A percentile compares a stretch with the other conserved stretches of the same genome.
Evolutionary conservation across 2,329 filamentous ascomycete genomes (phyloP).

Genomic region (Beauveria medogensis): DNA sequence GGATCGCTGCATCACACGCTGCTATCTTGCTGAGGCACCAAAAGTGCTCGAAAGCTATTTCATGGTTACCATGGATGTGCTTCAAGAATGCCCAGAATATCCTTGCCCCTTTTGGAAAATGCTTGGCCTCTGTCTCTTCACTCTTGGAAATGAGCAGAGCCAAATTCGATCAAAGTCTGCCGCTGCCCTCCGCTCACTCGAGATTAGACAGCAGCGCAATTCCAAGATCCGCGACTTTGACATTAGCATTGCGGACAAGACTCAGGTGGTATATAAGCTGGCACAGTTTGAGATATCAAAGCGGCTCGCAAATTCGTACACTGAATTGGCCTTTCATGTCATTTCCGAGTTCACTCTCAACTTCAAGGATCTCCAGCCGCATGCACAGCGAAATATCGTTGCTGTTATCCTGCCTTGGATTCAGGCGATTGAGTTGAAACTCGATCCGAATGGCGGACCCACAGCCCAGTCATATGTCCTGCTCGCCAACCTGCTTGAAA

Average conservation of each 20-base stretch:
- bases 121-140: conserved; percentile 81
- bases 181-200: conserved; percentile 68
- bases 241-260: conserved; percentile 97
- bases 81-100: conserved; percentile 76
- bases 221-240: conserved; percentile 96
- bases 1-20: conserved; percentile 84
- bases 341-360: conserved; percentile 94
- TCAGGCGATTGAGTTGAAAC: conserved; percentile 82
- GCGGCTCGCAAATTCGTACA: conserved; percentile 77
- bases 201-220: conserved; percentile 67
- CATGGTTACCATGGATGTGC: conserved; percentile 78
- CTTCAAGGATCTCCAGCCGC: conserved; percentile 78
- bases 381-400: conserved; percentile 86
- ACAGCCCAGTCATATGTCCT: conserved; percentile 91
- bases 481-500: conserved; percentile 88
- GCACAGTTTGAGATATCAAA: conserved; percentile 97
- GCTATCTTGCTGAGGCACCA: conserved; percentile 71
- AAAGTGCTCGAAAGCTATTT: conserved; percentile 95
- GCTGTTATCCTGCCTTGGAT: conserved; percentile 95
- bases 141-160: conserved; percentile 83
- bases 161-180: conserved; percentile 85
- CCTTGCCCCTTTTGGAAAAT: conserved; percentile 85
- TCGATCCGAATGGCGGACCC: conserved; percentile 85
- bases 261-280: conserved; percentile 93
- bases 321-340: conserved; percentile 82